Base-by-base conservation (phyloP, 2,329 filamentous ascomycete species). In the Emmonsiellopsis sp. region DNA sequence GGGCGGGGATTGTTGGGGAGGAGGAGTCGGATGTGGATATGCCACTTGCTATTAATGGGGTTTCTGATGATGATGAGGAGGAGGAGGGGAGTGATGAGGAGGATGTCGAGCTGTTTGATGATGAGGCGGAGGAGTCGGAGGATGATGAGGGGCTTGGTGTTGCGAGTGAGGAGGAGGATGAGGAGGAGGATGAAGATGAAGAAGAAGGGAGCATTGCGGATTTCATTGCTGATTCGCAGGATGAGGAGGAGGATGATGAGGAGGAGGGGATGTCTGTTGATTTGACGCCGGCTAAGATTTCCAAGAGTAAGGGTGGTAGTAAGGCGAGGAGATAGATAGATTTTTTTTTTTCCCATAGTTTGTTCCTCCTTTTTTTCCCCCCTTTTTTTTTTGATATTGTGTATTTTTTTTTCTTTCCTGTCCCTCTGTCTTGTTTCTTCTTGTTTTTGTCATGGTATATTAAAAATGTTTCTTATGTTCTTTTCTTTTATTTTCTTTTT, bases 121-220 rank as follows among this genome's bases (percentile, higher is more conserved):
- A 75, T 42, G 73, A 74, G 57, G 70, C 70, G 5, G 70, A 70
- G 20, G 69, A 71, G 56, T 72, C 70, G 4, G 70, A 66, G 43
- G 69, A 71, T 34, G 72, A 67, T 6, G 69, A 70, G 3, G 71
- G 68, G 35, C 70, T 69, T 2, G 75, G 76, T 13, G 72, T 76
- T 41, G 78, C 75, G 7, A 77, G 65, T 1, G 74, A 76, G 37
- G 76, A 72, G 0, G 66, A 81, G 2, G 79, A 82, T 20, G 80
- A 82, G 55, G 78, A 84, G 55, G 79, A 80, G 2, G 73, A 81
- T 38, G 82, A 85, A 4, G 82, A 84, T 37, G 82, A 85, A 6
- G 82, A 84, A 55, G 79, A 80, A 8, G 72, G 69, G 50, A 72
- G 66, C 31, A 73, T 65, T 60, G 69, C 70, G 47, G 75, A 76